Evolutionary conservation across 176 grass and related monocot genomes (phyloP), one percentile per base, ranked within the genome.

Genomic region (Poa annua): DNA sequence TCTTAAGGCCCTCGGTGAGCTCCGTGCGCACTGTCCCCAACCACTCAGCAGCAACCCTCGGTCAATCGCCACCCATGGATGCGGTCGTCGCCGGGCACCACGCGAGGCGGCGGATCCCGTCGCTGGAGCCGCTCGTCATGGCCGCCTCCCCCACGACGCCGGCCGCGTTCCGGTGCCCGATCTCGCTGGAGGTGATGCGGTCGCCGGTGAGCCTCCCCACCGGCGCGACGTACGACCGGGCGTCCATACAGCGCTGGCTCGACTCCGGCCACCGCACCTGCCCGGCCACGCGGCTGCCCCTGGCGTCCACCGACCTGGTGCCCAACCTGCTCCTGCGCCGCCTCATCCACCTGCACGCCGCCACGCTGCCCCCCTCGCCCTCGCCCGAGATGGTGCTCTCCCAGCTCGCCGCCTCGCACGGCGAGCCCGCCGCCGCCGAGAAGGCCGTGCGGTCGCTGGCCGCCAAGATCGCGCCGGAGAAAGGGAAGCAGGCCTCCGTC

Each of bases 151-250:
- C 92, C 35, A 79, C 77, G 26, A 85, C 90, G 20, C 90, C 91
- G 3, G 88, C 88, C 8, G 83, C 86, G 41, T 97, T 97, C 81
- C 84, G 89, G 14, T 97, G 94, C 87, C 94, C 89, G 42, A 97
- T 97, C 71, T 97, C 94, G 1, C 85, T 97, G n/a, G 94, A 97
- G 71, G 94, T 97, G 69, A 97, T 97, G 94, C 81, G 80, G 39
- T 93, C 91, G 11, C 91, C 89, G 7, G 91, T 93, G 12, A 93
- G 91, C 81, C 88, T 93, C 19, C 84, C 81, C 42, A 93, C 91
- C 14, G 94, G 94, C 42, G 89, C 89, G 4, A 97, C 94, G 54
- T 93, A 93, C 64, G 94, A 97, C 82, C 91, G 94, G 19, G 77
- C 94, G 15, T 97, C 94, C 62, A 97, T 97, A 32, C 94, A 97